A percentile compares a stretch with the other conserved stretches of the same genome.
Conservation (phyloP, 331 rosid species). For the Erythrophleum ivorense region DNA sequence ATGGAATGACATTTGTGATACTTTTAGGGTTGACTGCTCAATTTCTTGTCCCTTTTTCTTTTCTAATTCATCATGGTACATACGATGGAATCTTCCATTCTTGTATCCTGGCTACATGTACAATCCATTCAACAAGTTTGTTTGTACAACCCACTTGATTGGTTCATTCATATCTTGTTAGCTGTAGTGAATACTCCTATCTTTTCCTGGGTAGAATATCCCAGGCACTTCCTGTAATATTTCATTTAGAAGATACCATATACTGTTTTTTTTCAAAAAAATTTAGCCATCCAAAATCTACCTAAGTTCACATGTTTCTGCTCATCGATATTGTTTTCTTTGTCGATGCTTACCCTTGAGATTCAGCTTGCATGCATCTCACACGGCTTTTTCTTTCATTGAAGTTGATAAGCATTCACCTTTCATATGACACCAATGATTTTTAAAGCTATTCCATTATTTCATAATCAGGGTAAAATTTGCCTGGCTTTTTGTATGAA, state of each 20-base stretch:
- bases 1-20: too few relatives aligned
- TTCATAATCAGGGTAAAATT: neutral
- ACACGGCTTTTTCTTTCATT: neutral
- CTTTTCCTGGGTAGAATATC: neutral
- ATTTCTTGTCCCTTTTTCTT: neutral
- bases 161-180: neutral
- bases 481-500: conserved; percentile 7
- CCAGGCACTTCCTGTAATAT: neutral
- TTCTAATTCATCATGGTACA: neutral
- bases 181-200: neutral
- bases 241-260: conserved; percentile 18
- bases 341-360: conserved; percentile 15
- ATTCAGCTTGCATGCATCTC: neutral
- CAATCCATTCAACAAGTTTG: neutral
- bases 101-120: neutral
- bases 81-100: neutral
- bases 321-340: neutral
- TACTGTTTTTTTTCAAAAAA: neutral
- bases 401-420: neutral
- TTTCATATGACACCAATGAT: neutral
- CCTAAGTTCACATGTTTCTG: neutral
- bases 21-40: conserved; percentile 1
- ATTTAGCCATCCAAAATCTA: neutral
- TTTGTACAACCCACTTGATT: neutral
- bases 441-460: neutral